Percentiles rank a stretch among this genome's conserved stretches.
phyloP scores from a whole-genome alignment of 208 protist species.

The Novymonas esmeraldas region DNA sequence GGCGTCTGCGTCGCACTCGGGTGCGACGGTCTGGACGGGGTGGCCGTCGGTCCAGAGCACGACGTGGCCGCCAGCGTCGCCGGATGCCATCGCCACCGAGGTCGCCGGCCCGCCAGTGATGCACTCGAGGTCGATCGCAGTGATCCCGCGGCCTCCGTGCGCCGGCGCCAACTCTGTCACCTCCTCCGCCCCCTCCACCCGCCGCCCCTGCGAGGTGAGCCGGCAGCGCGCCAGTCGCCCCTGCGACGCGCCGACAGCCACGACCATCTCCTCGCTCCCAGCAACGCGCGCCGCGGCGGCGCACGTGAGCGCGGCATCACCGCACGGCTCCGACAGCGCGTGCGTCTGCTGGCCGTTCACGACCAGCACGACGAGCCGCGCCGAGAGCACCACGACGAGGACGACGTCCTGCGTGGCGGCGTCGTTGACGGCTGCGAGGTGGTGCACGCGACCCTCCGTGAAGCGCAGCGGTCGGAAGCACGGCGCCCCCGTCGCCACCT shows the following conservation, averaged over 20 bases:
- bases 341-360: constrained; percentile 28
- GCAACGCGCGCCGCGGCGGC: constrained; percentile 5
- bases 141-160: constrained; percentile 46
- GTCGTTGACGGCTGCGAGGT: constrained; percentile 11
- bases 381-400: constrained; percentile 16
- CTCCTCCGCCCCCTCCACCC: neutral
- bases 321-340: neutral
- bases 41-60: constrained; percentile 45
- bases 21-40: constrained; percentile 16
- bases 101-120: constrained; percentile 3
- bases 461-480: constrained; percentile 26
- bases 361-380: constrained; percentile 4
- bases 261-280: constrained; percentile 6
- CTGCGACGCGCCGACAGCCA: constrained; percentile 16
- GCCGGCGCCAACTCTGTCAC: constrained; percentile 12
- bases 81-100: constrained; percentile 33
- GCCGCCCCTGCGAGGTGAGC: constrained; percentile 13
- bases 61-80: constrained; percentile 44
- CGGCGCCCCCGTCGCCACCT: constrained; percentile 23
- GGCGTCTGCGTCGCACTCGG: constrained; percentile 38
- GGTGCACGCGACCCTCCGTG: neutral
- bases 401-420: constrained; percentile 13
- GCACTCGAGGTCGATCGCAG: constrained; percentile 41
- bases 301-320: neutral
- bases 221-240: neutral